Evolutionary conservation across 371 early-diverging fungal species (phyloP).

Genomic region (Actinomortierella wolfii): DNA sequence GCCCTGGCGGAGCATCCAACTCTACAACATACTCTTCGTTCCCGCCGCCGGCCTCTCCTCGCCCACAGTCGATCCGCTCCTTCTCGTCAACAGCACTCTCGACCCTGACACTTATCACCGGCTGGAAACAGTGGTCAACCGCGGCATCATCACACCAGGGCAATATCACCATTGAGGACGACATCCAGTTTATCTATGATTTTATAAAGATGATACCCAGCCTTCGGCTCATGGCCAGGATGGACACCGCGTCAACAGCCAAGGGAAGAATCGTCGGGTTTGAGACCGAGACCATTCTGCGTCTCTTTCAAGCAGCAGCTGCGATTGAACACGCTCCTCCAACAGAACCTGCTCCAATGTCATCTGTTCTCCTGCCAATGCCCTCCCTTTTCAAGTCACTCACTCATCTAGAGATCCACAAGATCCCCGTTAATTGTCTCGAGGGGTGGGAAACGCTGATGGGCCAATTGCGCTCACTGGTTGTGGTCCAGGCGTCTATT

Average conservation of each 20-base stretch:
- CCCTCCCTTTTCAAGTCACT: constrained; percentile 50
- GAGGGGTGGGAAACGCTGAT: constrained; percentile 55
- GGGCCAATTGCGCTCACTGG: constrained; percentile 49
- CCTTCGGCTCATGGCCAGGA: constrained; percentile 52
- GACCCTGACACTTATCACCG: constrained; percentile 61
- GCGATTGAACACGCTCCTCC: not conserved
- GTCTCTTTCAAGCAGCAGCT: constrained; percentile 21
- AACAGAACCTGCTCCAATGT: not conserved
- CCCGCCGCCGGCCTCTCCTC: constrained; percentile 47
- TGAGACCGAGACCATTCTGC: constrained; percentile 47
- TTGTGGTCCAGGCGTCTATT: constrained; percentile 52
- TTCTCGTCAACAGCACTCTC: constrained; percentile 63
- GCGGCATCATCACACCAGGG: constrained; percentile 36
- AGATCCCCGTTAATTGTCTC: constrained; percentile 52
- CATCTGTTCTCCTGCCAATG: constrained; percentile 42
- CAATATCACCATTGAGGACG: constrained; percentile 53
- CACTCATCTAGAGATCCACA: constrained; percentile 55
- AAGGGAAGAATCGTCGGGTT: constrained; percentile 55
- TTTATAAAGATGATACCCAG: constrained; percentile 53
- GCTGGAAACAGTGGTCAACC: constrained; percentile 65
- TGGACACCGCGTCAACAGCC: constrained; percentile 44
- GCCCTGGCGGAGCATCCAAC: not conserved
- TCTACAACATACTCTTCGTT: constrained; percentile 25
- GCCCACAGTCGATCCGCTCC: constrained; percentile 54
- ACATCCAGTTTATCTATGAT: constrained; percentile 59